Evolutionary conservation across 345 rosid species (phyloP).

Genomic region (Salix brachista): DNA sequence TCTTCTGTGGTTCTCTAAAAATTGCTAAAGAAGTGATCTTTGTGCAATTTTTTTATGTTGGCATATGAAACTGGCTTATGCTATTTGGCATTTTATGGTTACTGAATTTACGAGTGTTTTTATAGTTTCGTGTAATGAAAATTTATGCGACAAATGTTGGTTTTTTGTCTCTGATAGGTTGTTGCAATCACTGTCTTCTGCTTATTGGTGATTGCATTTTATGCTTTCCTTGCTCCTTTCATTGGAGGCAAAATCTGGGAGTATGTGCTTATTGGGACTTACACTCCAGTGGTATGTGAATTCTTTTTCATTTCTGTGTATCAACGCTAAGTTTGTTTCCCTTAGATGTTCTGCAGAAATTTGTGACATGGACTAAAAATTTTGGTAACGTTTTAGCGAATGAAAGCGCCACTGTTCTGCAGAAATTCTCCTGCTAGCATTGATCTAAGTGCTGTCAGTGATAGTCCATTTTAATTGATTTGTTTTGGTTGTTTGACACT

Average conservation of each 20-base stretch:
- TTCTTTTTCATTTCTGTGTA: not conserved
- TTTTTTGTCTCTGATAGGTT: conserved; percentile 48
- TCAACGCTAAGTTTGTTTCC: not conserved
- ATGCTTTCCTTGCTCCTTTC: conserved; percentile 94
- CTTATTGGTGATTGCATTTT: conserved; percentile 81
- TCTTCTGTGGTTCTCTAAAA: not conserved
- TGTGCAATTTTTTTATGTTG: not conserved
- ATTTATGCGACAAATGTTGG: not conserved
- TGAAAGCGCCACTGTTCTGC: too few species aligned
- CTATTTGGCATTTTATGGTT: not conserved
- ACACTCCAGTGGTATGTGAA: conserved; percentile 87
- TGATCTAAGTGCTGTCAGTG: too few species aligned
- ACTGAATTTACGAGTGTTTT: not conserved
- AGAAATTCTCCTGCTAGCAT: too few species aligned
- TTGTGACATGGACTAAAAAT: not conserved
- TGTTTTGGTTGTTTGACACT: not conserved
- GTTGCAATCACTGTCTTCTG: conserved; percentile 96
- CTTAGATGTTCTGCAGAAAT: not conserved
- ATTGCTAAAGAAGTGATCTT: not conserved
- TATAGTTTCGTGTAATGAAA: not conserved
- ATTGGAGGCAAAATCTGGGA: conserved; percentile 92
- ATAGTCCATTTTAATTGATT: not conserved
- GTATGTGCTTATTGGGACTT: conserved; percentile 56
- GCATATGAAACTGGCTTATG: not conserved
- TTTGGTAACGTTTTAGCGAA: not conserved